Evolutionary conservation across 225 moss, liverwort and hornwort species (phyloP), one percentile per base, ranked within the genome.

Genomic region (Physcomitrium patens): DNA sequence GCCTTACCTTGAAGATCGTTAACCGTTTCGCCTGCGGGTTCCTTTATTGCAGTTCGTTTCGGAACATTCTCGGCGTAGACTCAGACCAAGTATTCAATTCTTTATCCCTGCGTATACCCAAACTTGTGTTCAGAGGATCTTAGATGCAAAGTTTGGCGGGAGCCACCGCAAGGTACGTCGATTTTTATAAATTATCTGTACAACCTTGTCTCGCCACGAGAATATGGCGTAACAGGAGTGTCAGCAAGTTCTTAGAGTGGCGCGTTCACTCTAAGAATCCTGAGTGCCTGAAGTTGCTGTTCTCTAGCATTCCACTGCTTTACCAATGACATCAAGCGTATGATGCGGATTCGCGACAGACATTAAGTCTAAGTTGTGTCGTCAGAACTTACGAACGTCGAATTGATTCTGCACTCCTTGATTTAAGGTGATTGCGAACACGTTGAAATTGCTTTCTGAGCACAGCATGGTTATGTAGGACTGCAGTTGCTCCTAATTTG

Each of bases 91-190:
- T 18, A 19, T 63, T 9, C 42, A 27, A 15, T 58, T 62, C 58
- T 49, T 41, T 56, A 12, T 73, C 51, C 50, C 27, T 48, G 55
- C 12, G 19, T 49, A 18, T 24, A 31, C 46, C 45, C 46, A 10
- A 65, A 42, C 10, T 66, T 47, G 55, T 55, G 27, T 46, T 12
- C 68, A 3, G 15, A 8, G 65, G 53, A 24, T 60, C 63, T 20
- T 31, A 67, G 51, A 0, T 18, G 19, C 1, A 6, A 2, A 41
- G 31, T 3, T 79, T 83, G 79, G 79, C 79, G 65, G 83, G 76
- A 31, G 72, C 65, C 46, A 64, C 69, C 59, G 10, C 54, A n/a
- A 84, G 83, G 83, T 84, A 65, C 18, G 37, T 27, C 22, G 16
- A 45, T 17, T 53, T 14, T 28, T 24, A 24, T 24, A 24, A 24